A percentile compares a stretch with the other conserved stretches of the same genome.
These are phyloP conservation scores for Carpinus fangiana DNA, from an alignment of 306 rosid genomes.

Conservation along the genomic window DNA sequence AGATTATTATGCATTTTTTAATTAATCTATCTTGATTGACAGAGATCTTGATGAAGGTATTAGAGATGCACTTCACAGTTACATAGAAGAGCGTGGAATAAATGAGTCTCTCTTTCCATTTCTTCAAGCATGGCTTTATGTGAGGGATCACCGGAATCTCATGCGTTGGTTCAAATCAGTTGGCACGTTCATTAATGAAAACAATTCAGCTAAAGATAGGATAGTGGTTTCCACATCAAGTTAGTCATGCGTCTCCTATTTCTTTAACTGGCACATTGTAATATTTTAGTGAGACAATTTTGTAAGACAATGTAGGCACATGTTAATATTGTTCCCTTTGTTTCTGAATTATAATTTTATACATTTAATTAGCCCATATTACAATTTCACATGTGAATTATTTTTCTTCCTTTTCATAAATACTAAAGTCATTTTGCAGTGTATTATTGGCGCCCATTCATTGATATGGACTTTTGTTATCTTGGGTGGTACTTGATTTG, in stretches of 20 bases:
- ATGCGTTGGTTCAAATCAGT: constrained; percentile 80
- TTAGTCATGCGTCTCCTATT: constrained; percentile 6
- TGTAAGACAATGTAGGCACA: neutral
- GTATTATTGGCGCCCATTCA: neutral
- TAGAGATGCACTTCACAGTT: constrained; percentile 79
- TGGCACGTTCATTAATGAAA: constrained; percentile 64
- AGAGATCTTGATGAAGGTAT: constrained; percentile 77
- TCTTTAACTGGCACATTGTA: neutral
- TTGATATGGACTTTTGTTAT: neutral
- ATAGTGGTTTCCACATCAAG: neutral
- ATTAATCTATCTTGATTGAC: constrained; percentile 28
- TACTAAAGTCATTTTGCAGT: neutral
- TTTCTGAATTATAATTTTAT: neutral
- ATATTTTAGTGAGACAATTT: constrained; percentile 1
- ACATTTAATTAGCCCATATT: neutral
- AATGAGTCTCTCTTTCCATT: constrained; percentile 78
- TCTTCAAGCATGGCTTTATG: constrained; percentile 96
- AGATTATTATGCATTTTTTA: neutral
- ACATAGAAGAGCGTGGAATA: constrained; percentile 85
- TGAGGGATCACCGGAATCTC: constrained; percentile 82
- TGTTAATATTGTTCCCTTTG: neutral
- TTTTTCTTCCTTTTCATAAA: neutral
- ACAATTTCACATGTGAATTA: neutral
- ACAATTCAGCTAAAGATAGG: constrained; percentile 41
- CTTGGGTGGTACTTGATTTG: neutral